Base-by-base conservation (phyloP, 2,329 filamentous ascomycete species). In the Cryphonectria parasitica region DNA sequence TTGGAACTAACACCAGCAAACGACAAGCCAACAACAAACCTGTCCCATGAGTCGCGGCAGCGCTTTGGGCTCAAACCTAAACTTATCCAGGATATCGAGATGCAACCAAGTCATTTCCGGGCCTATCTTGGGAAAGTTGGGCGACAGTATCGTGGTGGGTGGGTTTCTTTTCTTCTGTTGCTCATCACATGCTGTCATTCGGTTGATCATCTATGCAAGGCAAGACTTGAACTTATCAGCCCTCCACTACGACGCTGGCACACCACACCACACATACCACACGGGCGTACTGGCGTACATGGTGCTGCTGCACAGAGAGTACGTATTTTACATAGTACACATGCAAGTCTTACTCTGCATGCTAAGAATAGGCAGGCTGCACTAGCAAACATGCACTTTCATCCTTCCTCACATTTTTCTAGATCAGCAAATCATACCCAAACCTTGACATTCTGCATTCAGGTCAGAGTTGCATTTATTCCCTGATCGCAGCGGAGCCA, bases 271-370 rank as follows among this genome's bases (percentile, higher is more conserved):
- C 54, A 58, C 52, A 58, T 28, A 36, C 56, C 56, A 61, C 15
- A 56, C 52, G 52, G 52, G 52, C 52, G 25, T 56, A 56, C 52
- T 56, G 25, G 52, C 25, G 52, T 56, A 56, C 5, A 45, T 56
- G 52, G 43, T 39, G n/a, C 15, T 36, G 61, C 61, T 17, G 36
- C 39, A 43, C 61, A n/a, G n/a, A 34, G 36, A 63, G 63, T 31
- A 34, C 22, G n/a, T 62, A 64, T n/a, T n/a, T 15, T 45, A 64
- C 39, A 15, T 52, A 11, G 62, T 65, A 52, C 28, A 66, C 13
- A 52, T 66, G 64, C 52, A 60, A 67, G 34, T 60, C 65, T 67
- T 19, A 67, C 65, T 36, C 34, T 6, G 19, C 52, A 45, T 67
- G 54, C 52, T 61, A 67, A 67, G 65, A 67, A 61, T 67, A 67